Conservation (phyloP, 2,329 filamentous ascomycete species). For the Fusarium sp. region DNA sequence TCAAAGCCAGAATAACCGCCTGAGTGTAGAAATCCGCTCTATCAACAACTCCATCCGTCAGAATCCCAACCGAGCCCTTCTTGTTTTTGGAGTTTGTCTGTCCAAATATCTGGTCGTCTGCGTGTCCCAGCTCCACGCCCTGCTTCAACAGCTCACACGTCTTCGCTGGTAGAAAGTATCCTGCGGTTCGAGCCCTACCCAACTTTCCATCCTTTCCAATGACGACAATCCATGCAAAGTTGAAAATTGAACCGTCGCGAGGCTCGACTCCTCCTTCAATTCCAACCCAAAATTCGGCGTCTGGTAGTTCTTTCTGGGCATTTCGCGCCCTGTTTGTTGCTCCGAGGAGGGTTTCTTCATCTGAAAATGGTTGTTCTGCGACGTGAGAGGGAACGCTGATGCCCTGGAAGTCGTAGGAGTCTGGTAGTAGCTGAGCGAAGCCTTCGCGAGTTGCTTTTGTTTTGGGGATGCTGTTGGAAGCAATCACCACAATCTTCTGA, state of each 20-base stretch:
- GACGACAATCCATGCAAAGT: constrained; percentile 57
- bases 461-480: constrained; percentile 56
- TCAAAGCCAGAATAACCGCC: constrained; percentile 54
- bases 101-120: constrained; percentile 54
- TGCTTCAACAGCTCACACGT: constrained; percentile 49
- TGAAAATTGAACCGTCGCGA: constrained; percentile 43
- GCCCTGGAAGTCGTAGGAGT: constrained; percentile 40
- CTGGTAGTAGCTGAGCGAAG: constrained; percentile 52
- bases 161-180: constrained; percentile 53
- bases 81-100: constrained; percentile 52
- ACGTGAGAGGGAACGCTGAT: constrained; percentile 53
- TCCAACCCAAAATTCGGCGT: constrained; percentile 55
- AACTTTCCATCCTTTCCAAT: constrained; percentile 41
- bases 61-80: constrained; percentile 54
- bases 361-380: constrained; percentile 54
- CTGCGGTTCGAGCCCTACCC: constrained; percentile 53
- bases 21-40: constrained; percentile 53
- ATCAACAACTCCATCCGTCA: constrained; percentile 53
- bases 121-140: constrained; percentile 54
- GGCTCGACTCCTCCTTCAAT: constrained; percentile 55
- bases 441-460: constrained; percentile 51
- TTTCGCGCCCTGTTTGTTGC: constrained; percentile 52
- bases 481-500: constrained; percentile 44
- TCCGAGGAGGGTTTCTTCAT: constrained; percentile 52
- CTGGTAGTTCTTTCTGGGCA: constrained; percentile 44